Evolutionary conservation across 192 early-diverging fungal genomes (phyloP).

Genomic region (Dissophora ornata): DNA sequence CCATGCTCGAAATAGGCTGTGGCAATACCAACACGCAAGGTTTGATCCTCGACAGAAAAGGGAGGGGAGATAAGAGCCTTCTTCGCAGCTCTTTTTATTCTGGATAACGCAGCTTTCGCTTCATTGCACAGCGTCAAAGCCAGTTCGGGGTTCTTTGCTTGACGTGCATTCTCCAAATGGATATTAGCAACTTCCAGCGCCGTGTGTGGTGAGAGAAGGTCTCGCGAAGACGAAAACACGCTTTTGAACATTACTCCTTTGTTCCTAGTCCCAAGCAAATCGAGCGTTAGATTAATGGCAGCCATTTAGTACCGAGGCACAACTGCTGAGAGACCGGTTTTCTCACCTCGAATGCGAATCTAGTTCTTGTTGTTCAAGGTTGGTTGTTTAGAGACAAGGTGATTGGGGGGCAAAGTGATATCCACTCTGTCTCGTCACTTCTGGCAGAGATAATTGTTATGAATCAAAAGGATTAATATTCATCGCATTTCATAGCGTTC

Average conservation of each 20-base stretch:
- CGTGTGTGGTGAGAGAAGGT: constrained; percentile 26
- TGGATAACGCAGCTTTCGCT: constrained; percentile 29
- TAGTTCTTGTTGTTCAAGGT: too few species aligned
- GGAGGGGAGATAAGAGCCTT: neutral
- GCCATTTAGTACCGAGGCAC: too few species aligned
- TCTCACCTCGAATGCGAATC: too few species aligned
- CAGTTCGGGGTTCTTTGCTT: constrained; percentile 21
- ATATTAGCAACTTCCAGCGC: constrained; percentile 30
- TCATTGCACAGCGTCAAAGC: constrained; percentile 29
- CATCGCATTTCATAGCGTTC: too few species aligned
- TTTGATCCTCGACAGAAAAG: constrained; percentile 23
- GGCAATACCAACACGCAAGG: constrained; percentile 16
- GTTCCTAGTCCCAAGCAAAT: too few species aligned
- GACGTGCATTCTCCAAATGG: constrained; percentile 20
- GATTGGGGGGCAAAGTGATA: too few species aligned
- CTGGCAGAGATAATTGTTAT: too few species aligned
- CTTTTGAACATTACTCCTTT: constrained; percentile 15
- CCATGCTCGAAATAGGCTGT: constrained; percentile 22
- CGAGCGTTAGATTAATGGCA: too few species aligned
- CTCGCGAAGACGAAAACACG: constrained; percentile 12
- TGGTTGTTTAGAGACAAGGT: too few species aligned
- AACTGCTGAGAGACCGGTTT: too few species aligned
- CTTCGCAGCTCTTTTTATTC: constrained; percentile 31
- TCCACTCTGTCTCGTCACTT: too few species aligned
- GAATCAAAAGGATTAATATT: too few species aligned